phyloP scores from a whole-genome alignment of 1,139 yeast genomes.

The Suhomyces bokatorum region DNA sequence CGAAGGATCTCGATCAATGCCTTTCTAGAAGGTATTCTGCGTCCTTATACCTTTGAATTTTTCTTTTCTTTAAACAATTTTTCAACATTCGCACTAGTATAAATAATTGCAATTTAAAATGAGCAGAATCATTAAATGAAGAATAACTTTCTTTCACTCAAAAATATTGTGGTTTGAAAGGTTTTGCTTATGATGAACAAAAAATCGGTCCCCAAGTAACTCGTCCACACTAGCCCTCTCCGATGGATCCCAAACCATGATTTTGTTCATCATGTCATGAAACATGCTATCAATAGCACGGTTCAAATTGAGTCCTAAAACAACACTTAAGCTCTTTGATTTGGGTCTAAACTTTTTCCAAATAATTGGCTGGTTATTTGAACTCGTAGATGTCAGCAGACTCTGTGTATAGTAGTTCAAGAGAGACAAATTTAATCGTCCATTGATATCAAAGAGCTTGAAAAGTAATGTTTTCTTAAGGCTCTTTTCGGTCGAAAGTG shows the following conservation, averaged over 20 bases:
- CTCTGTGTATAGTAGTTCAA: constrained; percentile 22
- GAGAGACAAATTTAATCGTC: constrained; percentile 35
- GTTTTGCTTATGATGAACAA: not conserved
- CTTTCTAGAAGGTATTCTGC: too few relatives aligned
- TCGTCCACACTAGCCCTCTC: constrained; percentile 44
- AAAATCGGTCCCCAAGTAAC: constrained; percentile 39
- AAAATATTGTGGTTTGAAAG: too few relatives aligned
- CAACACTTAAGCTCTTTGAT: constrained; percentile 40
- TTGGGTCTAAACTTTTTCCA: constrained; percentile 29
- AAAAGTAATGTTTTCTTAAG: constrained; percentile 16
- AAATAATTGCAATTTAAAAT: too few relatives aligned
- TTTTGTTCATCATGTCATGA: constrained; percentile 35
- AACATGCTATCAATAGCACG: constrained; percentile 20
- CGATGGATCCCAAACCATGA: constrained; percentile 58
- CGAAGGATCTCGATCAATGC: too few relatives aligned
- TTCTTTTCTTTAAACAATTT: too few relatives aligned
- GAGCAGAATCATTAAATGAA: too few relatives aligned
- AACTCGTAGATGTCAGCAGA: not conserved
- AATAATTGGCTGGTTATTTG: not conserved
- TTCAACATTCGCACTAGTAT: too few relatives aligned
- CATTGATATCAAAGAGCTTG: constrained; percentile 43
- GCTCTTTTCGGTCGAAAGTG: constrained; percentile 13
- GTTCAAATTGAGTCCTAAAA: constrained; percentile 15
- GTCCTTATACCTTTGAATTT: too few relatives aligned
- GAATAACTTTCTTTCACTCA: too few relatives aligned